Percentiles rank a stretch among this genome's conserved stretches.
Evolutionary conservation across 208 protist species (phyloP).

Genomic region (Tritrichomonas foetus): DNA sequence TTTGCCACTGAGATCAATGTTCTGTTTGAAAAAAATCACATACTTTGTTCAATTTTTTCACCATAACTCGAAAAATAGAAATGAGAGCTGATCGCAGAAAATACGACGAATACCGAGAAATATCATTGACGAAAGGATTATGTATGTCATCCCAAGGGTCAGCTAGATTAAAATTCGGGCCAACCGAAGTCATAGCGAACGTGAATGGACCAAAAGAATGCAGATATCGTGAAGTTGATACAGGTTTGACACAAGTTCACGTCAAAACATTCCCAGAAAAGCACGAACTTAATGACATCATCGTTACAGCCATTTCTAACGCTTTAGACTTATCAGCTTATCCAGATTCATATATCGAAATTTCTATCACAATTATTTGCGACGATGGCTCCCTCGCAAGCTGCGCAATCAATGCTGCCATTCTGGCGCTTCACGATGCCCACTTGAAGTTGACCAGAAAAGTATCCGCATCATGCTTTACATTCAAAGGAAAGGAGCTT

Average conservation of each 20-base stretch:
- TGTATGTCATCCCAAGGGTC: background rate
- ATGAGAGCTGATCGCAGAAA: no score
- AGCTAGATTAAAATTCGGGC: background rate
- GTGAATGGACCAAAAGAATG: background rate
- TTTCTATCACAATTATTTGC: conserved; percentile 6
- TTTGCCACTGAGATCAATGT: no score
- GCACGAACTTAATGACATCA: background rate
- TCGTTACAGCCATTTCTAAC: background rate
- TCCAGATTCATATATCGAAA: conserved; percentile 19
- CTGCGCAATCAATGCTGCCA: conserved; percentile 19
- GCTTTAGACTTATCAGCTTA: background rate
- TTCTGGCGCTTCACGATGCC: background rate
- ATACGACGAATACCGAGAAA: background rate
- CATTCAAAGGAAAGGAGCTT: background rate
- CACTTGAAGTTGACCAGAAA: background rate
- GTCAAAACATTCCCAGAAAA: conserved; percentile 27
- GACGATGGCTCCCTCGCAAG: background rate
- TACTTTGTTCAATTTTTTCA: no score
- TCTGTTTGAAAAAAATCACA: no score
- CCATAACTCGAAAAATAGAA: no score
- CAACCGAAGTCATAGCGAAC: background rate
- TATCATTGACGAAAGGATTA: background rate
- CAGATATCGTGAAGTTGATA: background rate
- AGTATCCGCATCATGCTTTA: background rate
- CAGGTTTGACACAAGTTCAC: background rate